These are phyloP conservation scores for Lentithecium fluviatile DNA, from an alignment of 495 filamentous ascomycete genomes.

Conservation along the genomic window DNA sequence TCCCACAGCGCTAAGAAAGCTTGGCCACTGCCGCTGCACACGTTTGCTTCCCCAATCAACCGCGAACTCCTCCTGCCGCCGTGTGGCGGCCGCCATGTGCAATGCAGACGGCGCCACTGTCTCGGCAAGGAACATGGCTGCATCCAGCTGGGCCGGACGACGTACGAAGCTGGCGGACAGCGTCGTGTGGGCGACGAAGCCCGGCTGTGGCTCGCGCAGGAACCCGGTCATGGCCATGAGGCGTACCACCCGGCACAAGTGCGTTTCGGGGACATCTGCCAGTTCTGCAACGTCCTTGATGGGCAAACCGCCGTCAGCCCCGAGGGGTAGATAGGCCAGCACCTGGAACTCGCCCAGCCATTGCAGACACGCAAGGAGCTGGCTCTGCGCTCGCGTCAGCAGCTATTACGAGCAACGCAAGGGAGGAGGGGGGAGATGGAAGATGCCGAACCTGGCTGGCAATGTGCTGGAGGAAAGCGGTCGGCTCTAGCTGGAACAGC, in stretches of 20 bases:
- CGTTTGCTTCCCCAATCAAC: background rate
- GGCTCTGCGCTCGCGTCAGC: conserved; percentile 33
- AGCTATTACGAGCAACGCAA: background rate
- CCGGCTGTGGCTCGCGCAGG: conserved; percentile 42
- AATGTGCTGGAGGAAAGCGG: background rate
- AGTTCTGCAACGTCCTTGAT: conserved; percentile 49
- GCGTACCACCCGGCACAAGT: conserved; percentile 38
- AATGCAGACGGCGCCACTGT: conserved; percentile 35
- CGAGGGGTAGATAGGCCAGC: conserved; percentile 46
- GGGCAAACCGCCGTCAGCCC: no score
- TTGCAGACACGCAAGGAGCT: conserved; percentile 46
- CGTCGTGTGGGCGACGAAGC: conserved; percentile 43
- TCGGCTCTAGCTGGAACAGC: background rate
- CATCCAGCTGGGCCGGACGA: conserved; percentile 41
- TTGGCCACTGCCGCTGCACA: background rate
- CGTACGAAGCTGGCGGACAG: conserved; percentile 45
- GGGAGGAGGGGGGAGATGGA: no score
- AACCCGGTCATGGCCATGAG: conserved; percentile 46
- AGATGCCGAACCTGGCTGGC: background rate
- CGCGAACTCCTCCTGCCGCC: conserved; percentile 31
- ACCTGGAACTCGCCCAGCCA: conserved; percentile 51
- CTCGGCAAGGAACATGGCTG: conserved; percentile 44
- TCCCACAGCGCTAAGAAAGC: no score
- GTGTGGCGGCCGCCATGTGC: conserved; percentile 43
- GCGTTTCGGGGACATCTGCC: conserved; percentile 1